Percentiles rank a stretch among this genome's conserved stretches.
phyloP scores from a whole-genome alignment of 2,329 filamentous ascomycete species.

The Fusarium equiseti region DNA sequence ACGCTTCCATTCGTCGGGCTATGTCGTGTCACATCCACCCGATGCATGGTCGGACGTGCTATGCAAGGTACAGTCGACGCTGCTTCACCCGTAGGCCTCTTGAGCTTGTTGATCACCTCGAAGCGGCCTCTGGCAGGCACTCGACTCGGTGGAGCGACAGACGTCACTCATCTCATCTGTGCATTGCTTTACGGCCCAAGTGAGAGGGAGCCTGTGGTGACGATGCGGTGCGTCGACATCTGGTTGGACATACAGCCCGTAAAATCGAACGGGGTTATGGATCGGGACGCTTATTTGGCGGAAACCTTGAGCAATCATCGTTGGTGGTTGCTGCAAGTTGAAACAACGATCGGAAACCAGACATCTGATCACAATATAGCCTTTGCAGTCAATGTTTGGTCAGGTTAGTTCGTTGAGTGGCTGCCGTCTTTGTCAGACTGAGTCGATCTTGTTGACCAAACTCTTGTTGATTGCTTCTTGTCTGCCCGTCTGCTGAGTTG shows the following conservation, averaged over 20 bases:
- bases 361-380: constrained; percentile 23
- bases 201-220: constrained; percentile 38
- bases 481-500: constrained; percentile 1
- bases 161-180: constrained; percentile 42
- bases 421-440: constrained; percentile 13
- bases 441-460: constrained; percentile 4
- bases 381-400: constrained; percentile 14
- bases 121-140: constrained; percentile 32
- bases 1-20: constrained; percentile 49
- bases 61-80: constrained; percentile 48
- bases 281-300: constrained; percentile 30
- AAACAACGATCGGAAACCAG: constrained; percentile 34
- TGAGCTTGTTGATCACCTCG: constrained; percentile 34
- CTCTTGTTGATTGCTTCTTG: constrained; percentile 18
- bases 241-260: constrained; percentile 34
- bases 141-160: constrained; percentile 38
- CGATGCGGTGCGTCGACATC: constrained; percentile 26
- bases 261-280: constrained; percentile 15
- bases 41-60: constrained; percentile 41
- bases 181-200: constrained; percentile 20
- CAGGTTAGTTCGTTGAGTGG: constrained; percentile 16
- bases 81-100: constrained; percentile 29
- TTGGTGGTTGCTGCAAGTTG: constrained; percentile 22
- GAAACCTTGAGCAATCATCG: constrained; percentile 24
- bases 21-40: constrained; percentile 48